Percentiles rank a stretch among this genome's conserved stretches.
Conservation (phyloP, 257 asterid species). For the Cordia subcordata region DNA sequence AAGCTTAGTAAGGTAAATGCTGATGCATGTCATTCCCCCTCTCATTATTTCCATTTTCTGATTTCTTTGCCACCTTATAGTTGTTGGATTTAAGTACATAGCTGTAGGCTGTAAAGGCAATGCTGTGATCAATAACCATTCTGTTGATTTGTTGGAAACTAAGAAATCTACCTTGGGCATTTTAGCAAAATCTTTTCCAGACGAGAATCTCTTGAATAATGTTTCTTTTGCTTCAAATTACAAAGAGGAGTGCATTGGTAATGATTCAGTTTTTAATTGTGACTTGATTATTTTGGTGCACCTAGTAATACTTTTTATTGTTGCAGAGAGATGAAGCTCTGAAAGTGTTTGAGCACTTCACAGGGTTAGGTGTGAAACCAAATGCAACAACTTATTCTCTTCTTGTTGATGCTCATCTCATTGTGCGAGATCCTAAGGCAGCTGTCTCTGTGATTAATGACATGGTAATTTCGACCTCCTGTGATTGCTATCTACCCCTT, state of each 20-base stretch:
- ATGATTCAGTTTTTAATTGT: too few species aligned
- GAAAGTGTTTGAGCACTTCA: slow-evolving; percentile 76
- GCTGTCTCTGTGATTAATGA: slow-evolving; percentile 65
- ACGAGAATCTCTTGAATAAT: too few species aligned
- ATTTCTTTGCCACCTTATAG: not conserved
- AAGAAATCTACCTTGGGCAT: too few species aligned
- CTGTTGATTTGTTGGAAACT: too few species aligned
- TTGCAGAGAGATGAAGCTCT: slow-evolving; percentile 92
- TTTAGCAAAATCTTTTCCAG: too few species aligned
- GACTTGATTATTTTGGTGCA: not conserved
- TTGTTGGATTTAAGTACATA: not conserved
- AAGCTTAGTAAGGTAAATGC: slow-evolving; percentile 63
- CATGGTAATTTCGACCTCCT: slow-evolving; percentile 54
- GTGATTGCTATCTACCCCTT: not conserved
- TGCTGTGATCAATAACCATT: too few species aligned
- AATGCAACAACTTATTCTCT: slow-evolving; percentile 66
- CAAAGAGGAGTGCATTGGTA: too few species aligned
- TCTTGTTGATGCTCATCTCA: slow-evolving; percentile 76
- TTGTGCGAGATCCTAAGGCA: slow-evolving; percentile 61
- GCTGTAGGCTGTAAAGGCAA: too few species aligned
- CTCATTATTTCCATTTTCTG: not conserved
- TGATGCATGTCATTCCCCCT: not conserved
- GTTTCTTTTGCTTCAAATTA: too few species aligned
- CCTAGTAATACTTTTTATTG: slow-evolving; percentile 13
- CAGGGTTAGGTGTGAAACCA: slow-evolving; percentile 62